Percentiles rank a stretch among this genome's conserved stretches.
These are phyloP conservation scores for Tetragonia tetragonoides DNA, from an alignment of 148 eudicot species.

Conservation along the genomic window DNA sequence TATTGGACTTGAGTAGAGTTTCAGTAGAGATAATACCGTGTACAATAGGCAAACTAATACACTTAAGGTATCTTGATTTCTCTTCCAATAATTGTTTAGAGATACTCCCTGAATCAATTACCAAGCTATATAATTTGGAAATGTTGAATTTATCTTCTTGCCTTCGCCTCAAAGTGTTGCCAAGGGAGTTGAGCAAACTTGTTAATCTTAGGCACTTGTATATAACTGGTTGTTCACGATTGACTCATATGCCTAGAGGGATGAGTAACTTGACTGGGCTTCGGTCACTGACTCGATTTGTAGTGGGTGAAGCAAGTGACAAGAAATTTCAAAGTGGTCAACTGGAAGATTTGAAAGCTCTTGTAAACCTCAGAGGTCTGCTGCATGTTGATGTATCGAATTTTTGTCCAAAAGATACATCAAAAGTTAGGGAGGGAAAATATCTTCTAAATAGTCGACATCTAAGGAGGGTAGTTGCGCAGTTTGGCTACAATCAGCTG, in stretches of 20 bases:
- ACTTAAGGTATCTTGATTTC: slow-evolving; percentile 42
- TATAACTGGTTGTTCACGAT: neutral
- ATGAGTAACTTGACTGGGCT: slow-evolving; percentile 15
- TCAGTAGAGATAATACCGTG: slow-evolving; percentile 18
- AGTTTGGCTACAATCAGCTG: neutral
- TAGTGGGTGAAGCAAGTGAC: neutral
- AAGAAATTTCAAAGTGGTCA: neutral
- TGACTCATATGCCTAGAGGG: slow-evolving; percentile 16
- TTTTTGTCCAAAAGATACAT: neutral
- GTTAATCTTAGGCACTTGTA: slow-evolving; percentile 22
- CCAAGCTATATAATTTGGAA: slow-evolving; percentile 31
- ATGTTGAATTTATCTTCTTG: neutral
- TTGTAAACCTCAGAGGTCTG: neutral
- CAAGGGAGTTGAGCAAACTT: slow-evolving; percentile 8
- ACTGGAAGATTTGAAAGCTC: slow-evolving; percentile 1
- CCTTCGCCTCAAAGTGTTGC: neutral
- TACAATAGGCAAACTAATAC: slow-evolving; percentile 23
- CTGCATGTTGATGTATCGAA: neutral
- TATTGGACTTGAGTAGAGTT: slow-evolving; percentile 18
- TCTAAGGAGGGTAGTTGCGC: neutral
- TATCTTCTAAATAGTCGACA: neutral
- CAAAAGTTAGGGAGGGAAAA: neutral
- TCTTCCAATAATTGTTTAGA: neutral
- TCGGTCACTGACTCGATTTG: neutral
- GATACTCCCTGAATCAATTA: slow-evolving; percentile 22